Base-by-base conservation (phyloP, 805 yeast genomes). In the Saccharomycopsis fermentans region DNA sequence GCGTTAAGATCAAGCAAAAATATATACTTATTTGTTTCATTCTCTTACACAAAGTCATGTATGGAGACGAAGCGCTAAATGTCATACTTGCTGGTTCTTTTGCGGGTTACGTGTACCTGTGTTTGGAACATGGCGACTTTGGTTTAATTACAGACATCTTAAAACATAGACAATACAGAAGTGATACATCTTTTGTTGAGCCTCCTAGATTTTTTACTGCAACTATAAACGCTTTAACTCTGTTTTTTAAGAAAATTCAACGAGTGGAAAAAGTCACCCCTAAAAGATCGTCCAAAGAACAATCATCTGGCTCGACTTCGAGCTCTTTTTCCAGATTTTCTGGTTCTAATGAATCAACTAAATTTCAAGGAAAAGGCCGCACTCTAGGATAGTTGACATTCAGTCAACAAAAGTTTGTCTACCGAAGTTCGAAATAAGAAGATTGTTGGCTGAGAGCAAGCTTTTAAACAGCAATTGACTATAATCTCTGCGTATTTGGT, bases 31-130 rank as follows among this genome's bases (percentile, higher is more conserved):
- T 17, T 21, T 16, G 35, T 24, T n/a, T 34, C 4, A 17, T 50
- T 21, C 14, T 47, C 9, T 4, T 21, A 9, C n/a, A 12, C 16
- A 11, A 21, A 9, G 8, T 37, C n/a, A 16, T 6, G 11, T 3
- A 2, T 5, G 43, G 12, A 9, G 16, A 6, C 3, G 6, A 9
- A 5, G 12, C 9, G 9, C 26, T 43, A 4, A 40, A 6, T 4
- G 5, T 6, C 2, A 35, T 12, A 14, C 14, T 55, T n/a, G 34
- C 35, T 8, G 58, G 58, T 3, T 3, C 32, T 29, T 24, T 50
- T 37, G 54, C 36, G 5, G 58, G 34, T 9, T 55, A 48, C 24
- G 48, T 55, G 6, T 55, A 55, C 47, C 37, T 26, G 29, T 50
- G 54, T 16, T 16, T 55, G 11, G 47, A 32, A 26, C 35, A 50